Conservation (phyloP, 148 eudicot genomes). For the Talinum fruticosum region DNA sequence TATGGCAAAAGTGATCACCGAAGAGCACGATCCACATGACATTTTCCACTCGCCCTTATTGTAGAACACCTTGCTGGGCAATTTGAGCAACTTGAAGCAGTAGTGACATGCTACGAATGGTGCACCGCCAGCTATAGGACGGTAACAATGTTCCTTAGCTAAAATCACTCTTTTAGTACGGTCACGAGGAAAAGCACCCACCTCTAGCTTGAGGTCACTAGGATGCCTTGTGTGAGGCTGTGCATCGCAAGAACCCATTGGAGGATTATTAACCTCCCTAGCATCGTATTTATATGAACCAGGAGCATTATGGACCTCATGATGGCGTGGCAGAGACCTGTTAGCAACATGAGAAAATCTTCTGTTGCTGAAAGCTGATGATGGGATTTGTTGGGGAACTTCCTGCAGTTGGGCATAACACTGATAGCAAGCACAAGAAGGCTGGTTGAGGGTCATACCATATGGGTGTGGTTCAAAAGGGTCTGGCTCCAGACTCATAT, state of each 20-base stretch:
- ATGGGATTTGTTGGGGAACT: conserved; percentile 37
- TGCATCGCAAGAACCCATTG: conserved; percentile 35
- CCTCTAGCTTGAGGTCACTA: conserved; percentile 44
- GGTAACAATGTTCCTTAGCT: conserved; percentile 43
- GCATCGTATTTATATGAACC: conserved; percentile 26
- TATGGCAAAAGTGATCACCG: conserved; percentile 45
- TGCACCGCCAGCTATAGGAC: conserved; percentile 77
- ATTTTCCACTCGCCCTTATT: conserved; percentile 54
- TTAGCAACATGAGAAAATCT: conserved; percentile 40
- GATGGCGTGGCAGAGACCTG: conserved; percentile 36
- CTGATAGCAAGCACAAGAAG: conserved; percentile 64
- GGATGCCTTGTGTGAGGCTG: conserved; percentile 48
- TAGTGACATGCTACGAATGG: conserved; percentile 76
- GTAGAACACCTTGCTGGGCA: conserved; percentile 50
- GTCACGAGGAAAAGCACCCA: conserved; percentile 32
- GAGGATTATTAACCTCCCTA: conserved; percentile 26
- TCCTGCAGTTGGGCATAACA: conserved; percentile 50
- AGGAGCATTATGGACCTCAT: conserved; percentile 12
- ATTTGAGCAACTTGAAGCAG: conserved; percentile 71
- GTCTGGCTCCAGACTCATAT: conserved; percentile 42
- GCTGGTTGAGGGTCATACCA: conserved; percentile 41
- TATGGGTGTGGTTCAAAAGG: conserved; percentile 43
- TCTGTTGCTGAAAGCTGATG: conserved; percentile 37
- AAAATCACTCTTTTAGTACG: conserved; percentile 50
- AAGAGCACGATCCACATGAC: conserved; percentile 75